Percentiles rank a stretch among this genome's conserved stretches.
phyloP scores from a whole-genome alignment of 2,329 filamentous ascomycete species.

The Neopestalotiopsis sp. region DNA sequence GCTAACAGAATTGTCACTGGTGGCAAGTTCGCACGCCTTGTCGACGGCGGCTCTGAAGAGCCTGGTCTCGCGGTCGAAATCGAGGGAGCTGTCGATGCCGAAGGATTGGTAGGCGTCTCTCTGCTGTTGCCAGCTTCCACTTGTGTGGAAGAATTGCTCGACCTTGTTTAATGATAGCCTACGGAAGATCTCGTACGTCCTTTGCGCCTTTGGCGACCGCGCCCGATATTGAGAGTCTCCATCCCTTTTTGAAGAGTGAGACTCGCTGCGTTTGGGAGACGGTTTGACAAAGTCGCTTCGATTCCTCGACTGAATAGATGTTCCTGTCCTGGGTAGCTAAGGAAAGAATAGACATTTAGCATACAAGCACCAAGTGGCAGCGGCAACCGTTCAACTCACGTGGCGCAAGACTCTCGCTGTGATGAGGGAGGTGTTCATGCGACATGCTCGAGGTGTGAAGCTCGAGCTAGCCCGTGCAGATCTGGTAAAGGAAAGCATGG shows the following conservation, averaged over 20 bases:
- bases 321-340: background rate
- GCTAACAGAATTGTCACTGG: slow-evolving; percentile 39
- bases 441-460: slow-evolving; percentile 24
- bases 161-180: slow-evolving; percentile 38
- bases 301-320: background rate
- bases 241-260: background rate
- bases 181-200: slow-evolving; percentile 32
- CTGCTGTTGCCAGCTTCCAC: slow-evolving; percentile 32
- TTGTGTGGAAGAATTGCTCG: slow-evolving; percentile 37
- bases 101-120: slow-evolving; percentile 38
- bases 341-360: background rate
- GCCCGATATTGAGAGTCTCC: background rate
- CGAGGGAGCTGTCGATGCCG: slow-evolving; percentile 43
- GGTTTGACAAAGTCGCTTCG: background rate
- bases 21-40: slow-evolving; percentile 51
- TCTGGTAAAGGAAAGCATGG: slow-evolving; percentile 35
- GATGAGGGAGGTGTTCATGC: slow-evolving; percentile 33
- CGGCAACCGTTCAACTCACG: background rate
- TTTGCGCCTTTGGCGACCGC: background rate
- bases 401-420: slow-evolving; percentile 10
- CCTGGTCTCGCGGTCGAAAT: slow-evolving; percentile 50
- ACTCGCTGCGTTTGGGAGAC: background rate
- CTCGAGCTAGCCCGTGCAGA: slow-evolving; percentile 31
- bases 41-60: slow-evolving; percentile 53
- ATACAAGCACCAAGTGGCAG: background rate